Percentiles rank a stretch among this genome's conserved stretches.
These are phyloP conservation scores for Fusarium nanum DNA, from an alignment of 2,329 filamentous ascomycete genomes.

Conservation along the genomic window DNA sequence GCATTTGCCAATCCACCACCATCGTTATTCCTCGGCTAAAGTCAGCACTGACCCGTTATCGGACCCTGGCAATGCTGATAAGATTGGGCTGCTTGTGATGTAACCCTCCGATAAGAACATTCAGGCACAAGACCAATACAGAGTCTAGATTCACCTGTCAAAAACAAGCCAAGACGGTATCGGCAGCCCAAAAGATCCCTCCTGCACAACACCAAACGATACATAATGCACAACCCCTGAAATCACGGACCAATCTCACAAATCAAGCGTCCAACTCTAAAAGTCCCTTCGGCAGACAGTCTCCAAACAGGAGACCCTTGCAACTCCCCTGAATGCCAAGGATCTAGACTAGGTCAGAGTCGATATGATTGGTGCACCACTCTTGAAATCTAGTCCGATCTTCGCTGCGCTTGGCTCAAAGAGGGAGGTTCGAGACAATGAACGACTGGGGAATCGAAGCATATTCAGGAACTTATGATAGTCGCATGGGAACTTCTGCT, in stretches of 20 bases:
- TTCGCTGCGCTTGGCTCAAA: conserved; percentile 16
- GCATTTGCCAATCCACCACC: neutral
- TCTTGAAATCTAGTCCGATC: conserved; percentile 7
- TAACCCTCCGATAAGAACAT: neutral
- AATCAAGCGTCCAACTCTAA: neutral
- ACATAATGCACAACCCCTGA: neutral
- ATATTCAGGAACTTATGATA: conserved; percentile 18
- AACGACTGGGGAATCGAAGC: conserved; percentile 2
- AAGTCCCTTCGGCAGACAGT: neutral
- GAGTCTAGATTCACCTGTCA: neutral
- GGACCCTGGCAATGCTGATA: neutral
- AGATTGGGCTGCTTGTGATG: neutral
- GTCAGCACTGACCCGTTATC: neutral
- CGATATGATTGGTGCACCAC: neutral
- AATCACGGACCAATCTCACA: conserved; percentile 4
- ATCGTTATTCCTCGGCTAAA: neutral
- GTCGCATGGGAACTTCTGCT: conserved; percentile 15
- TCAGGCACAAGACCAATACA: neutral
- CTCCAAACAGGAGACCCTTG: neutral
- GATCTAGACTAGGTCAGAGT: neutral
- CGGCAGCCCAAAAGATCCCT: neutral
- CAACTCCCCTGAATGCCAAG: conserved; percentile 19
- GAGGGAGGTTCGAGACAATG: conserved; percentile 20
- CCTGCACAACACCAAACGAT: neutral
- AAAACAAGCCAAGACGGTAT: conserved; percentile 8